Evolutionary conservation across 2,329 filamentous ascomycete species (phyloP).

Genomic region (Ascocoryne sarcoides): DNA sequence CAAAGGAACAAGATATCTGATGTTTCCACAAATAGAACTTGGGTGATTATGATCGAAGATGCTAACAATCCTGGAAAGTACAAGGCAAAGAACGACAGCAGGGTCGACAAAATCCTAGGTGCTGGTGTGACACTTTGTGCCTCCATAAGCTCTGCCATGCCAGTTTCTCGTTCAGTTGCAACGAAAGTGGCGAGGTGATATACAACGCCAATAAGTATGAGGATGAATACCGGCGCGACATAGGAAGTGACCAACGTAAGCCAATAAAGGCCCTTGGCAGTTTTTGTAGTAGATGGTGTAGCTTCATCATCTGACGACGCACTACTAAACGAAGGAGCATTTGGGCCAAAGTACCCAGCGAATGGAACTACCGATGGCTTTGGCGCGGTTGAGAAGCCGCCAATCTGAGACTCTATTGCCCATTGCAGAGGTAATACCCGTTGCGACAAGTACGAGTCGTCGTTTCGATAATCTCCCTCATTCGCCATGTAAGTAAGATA

Average conservation of each 20-base stretch:
- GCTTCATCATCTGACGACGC: not conserved
- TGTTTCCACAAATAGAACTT: conserved; percentile 18
- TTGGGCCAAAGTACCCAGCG: conserved; percentile 11
- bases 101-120: conserved; percentile 19
- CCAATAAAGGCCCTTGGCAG: conserved; percentile 10
- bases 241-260: conserved; percentile 10
- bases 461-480: conserved; percentile 9
- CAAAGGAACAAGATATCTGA: conserved; percentile 21
- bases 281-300: not conserved
- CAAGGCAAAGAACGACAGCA: conserved; percentile 18
- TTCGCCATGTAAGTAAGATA: conserved; percentile 1
- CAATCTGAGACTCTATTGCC: conserved; percentile 17
- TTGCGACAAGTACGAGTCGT: conserved; percentile 7
- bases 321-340: not conserved
- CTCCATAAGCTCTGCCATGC: conserved; percentile 20
- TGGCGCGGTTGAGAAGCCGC: conserved; percentile 11
- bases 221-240: conserved; percentile 19
- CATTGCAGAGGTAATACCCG: conserved; percentile 18
- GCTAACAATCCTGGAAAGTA: conserved; percentile 21
- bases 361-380: conserved; percentile 16
- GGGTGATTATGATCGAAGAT: conserved; percentile 20
- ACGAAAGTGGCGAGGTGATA: conserved; percentile 23
- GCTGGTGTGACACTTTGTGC: conserved; percentile 20
- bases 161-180: conserved; percentile 19
- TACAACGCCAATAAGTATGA: conserved; percentile 22